Percentiles rank a stretch among this genome's conserved stretches.
Evolutionary conservation across 176 grass and related monocot genomes (phyloP).

Genomic region (Eremochloa ophiuroides): DNA sequence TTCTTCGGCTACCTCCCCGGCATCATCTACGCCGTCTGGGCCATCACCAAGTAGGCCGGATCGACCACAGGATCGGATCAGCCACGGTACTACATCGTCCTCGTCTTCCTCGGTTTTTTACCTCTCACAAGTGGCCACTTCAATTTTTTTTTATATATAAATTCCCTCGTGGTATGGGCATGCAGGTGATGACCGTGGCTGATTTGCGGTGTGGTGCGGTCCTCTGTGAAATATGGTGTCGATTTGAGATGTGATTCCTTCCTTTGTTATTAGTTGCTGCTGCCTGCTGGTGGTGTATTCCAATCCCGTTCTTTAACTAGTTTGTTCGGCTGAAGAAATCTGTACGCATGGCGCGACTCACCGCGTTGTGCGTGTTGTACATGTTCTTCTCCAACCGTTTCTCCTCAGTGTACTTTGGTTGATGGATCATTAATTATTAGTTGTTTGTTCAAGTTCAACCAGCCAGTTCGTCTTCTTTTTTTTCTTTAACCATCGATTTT

Average conservation of each 20-base stretch:
- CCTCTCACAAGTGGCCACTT: too few species aligned
- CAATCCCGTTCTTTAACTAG: not conserved
- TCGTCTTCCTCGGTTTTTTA: too few species aligned
- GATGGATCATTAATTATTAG: not conserved
- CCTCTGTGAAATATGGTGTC: not conserved
- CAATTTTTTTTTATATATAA: too few species aligned
- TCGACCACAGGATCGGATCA: not conserved
- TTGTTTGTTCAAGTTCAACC: conserved; percentile 3
- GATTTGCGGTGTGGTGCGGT: too few species aligned
- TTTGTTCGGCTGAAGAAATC: not conserved
- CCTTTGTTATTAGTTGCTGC: not conserved
- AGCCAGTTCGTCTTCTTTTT: not conserved
- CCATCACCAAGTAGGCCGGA: conserved; percentile 60
- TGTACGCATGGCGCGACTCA: too few species aligned
- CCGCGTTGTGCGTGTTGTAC: too few species aligned
- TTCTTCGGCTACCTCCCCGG: conserved; percentile 77
- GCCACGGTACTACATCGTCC: too few species aligned
- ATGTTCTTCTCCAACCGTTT: not conserved
- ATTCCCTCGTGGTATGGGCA: too few species aligned
- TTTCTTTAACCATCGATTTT: not conserved
- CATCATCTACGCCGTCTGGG: conserved; percentile 85
- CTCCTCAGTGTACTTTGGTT: conserved; percentile 21
- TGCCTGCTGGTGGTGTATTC: not conserved
- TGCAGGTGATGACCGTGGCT: too few species aligned
- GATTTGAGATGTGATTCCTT: not conserved